phyloP scores from a whole-genome alignment of 805 yeast genomes.

The Metschnikowia picachoensis region DNA sequence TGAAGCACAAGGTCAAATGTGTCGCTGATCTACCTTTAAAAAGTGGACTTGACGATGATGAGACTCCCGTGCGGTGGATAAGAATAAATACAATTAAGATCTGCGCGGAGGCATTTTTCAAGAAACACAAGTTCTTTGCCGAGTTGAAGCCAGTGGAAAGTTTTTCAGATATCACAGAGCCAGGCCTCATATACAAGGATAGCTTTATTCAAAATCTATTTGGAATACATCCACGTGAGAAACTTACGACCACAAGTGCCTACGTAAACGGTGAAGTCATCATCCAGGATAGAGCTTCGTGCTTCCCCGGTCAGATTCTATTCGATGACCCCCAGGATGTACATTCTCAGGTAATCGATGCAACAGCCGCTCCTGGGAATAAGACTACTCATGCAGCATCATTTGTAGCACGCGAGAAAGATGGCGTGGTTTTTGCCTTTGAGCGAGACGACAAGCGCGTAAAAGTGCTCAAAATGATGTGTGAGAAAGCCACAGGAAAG shows the following conservation, averaged over 20 bases:
- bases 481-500: conserved; percentile 55
- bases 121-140: conserved; percentile 34
- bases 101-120: conserved; percentile 34
- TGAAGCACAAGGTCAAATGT: conserved; percentile 62
- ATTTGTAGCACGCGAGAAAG: conserved; percentile 34
- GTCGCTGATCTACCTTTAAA: conserved; percentile 44
- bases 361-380: conserved; percentile 98
- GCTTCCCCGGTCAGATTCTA: conserved; percentile 88
- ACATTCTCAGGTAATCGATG: conserved; percentile 72
- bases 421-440: conserved; percentile 66
- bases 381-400: conserved; percentile 93
- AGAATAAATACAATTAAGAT: conserved; percentile 65
- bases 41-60: conserved; percentile 47
- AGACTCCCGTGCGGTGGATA: conserved; percentile 79
- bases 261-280: conserved; percentile 76
- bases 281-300: conserved; percentile 94
- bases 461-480: conserved; percentile 68
- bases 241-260: conserved; percentile 60
- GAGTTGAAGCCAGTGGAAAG: conserved; percentile 45
- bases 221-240: conserved; percentile 78
- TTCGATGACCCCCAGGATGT: conserved; percentile 44
- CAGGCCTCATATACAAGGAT: conserved; percentile 70
- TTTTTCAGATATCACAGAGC: conserved; percentile 38
- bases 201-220: conserved; percentile 67
- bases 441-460: conserved; percentile 80